Conservation (phyloP, 1,284 basidiomycete genomes). For the Wolfiporia cocos region DNA sequence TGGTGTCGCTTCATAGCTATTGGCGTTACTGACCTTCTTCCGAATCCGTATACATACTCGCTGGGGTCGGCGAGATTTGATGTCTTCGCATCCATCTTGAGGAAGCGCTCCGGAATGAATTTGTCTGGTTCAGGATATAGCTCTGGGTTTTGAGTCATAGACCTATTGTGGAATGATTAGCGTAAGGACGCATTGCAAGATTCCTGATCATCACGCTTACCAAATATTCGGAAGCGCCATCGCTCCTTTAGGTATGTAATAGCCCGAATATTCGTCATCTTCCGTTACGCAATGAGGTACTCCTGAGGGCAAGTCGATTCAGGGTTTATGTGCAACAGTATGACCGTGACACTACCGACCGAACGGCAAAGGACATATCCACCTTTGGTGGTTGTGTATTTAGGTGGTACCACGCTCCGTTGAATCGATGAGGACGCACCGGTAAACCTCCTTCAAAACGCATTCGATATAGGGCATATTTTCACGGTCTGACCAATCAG, state of each 20-base stretch:
- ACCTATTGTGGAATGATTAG: too few relatives aligned
- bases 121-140: slow-evolving; percentile 16
- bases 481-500: slow-evolving; percentile 38
- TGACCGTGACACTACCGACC: neutral
- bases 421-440: too few relatives aligned
- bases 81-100: slow-evolving; percentile 7
- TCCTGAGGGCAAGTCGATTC: slow-evolving; percentile 16
- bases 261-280: slow-evolving; percentile 43
- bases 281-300: slow-evolving; percentile 45
- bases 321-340: neutral
- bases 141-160: slow-evolving; percentile 9
- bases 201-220: too few relatives aligned
- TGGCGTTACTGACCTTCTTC: slow-evolving; percentile 13
- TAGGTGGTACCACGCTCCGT: neutral
- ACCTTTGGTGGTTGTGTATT: neutral
- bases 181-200: too few relatives aligned
- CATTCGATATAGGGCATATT: slow-evolving; percentile 35
- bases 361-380: neutral
- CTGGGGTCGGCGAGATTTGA: slow-evolving; percentile 9
- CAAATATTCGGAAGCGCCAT: slow-evolving; percentile 44
- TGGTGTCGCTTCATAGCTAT: neutral
- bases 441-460: slow-evolving; percentile 25
- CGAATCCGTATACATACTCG: slow-evolving; percentile 18
- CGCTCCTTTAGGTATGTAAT: slow-evolving; percentile 37
- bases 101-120: slow-evolving; percentile 19